These are phyloP conservation scores for Sporothrix inflata DNA, from an alignment of 2,329 filamentous ascomycete genomes.

Conservation along the genomic window DNA sequence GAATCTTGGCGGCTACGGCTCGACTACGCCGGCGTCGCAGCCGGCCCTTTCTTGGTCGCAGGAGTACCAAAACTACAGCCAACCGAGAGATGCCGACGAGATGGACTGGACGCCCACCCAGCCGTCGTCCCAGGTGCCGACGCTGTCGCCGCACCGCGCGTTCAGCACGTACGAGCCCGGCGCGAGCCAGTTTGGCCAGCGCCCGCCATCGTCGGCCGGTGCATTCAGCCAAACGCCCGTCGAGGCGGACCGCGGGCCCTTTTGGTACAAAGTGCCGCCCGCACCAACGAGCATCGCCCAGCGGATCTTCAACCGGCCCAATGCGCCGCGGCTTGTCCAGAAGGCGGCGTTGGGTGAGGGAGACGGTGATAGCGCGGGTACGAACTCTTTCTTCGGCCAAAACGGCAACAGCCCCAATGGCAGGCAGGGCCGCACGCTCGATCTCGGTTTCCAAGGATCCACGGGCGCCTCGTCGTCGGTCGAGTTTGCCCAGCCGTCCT, in stretches of 20 bases:
- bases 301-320: slow-evolving; percentile 63
- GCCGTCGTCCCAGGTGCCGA: slow-evolving; percentile 40
- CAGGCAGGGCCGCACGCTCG: not conserved
- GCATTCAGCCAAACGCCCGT: slow-evolving; percentile 53
- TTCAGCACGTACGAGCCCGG: slow-evolving; percentile 52
- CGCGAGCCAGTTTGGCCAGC: slow-evolving; percentile 35
- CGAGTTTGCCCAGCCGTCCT: slow-evolving; percentile 55
- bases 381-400: slow-evolving; percentile 4
- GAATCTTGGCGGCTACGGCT: not conserved
- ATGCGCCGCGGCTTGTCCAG: slow-evolving; percentile 51
- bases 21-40: not conserved
- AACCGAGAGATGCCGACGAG: slow-evolving; percentile 50
- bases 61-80: slow-evolving; percentile 33
- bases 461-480: slow-evolving; percentile 20
- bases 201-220: slow-evolving; percentile 46
- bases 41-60: slow-evolving; percentile 5
- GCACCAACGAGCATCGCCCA: slow-evolving; percentile 70
- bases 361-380: not conserved
- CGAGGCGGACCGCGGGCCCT: slow-evolving; percentile 55
- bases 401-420: not conserved
- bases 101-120: slow-evolving; percentile 75
- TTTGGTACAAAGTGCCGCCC: slow-evolving; percentile 71
- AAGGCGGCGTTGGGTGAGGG: slow-evolving; percentile 43
- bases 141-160: slow-evolving; percentile 56
- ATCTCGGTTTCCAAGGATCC: not conserved